Evolutionary conservation across 2,329 filamentous ascomycete genomes (phyloP), one percentile per base, ranked within the genome.

Genomic region (Fusarium illudens): DNA sequence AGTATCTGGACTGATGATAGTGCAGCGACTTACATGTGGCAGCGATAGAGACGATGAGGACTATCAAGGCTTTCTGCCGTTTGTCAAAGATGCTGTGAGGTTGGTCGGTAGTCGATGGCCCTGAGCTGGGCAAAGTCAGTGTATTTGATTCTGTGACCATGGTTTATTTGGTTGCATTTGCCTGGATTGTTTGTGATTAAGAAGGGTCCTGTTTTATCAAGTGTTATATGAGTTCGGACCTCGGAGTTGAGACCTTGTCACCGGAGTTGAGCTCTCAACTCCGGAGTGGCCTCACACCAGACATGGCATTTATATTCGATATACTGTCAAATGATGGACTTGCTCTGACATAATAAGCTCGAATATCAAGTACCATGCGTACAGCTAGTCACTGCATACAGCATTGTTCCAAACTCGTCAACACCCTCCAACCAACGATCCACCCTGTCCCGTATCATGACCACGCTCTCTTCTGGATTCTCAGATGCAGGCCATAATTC

Each of bases 321-420:
- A 5, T 12, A 11, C 6, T 10, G 7, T 22, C n/a, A 46, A 46
- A 17, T 0, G 25, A 17, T 46, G 10, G 39, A 17, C 27, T 19
- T 19, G 8, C 3, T 15, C n/a, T n/a, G 42, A 29, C 6, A 17
- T 46, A 6, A 17, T 19, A 25, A 11, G 10, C 4, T 39, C 15
- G 19, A 8, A 9, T 22, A 25, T 29, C 10, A 39, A 12, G 27
- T n/a, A 2, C 75, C 79, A 67, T 86, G 81, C 1, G 82, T 85
- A 50, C 78, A 81, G 42, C 78, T 79, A 0, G 81, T 83, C 0
- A 85, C 81, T 0, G 82, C 78, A 64, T 84, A 87, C 1, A 87
- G 51, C 82, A 86, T 84, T 19, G 79, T 85, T 1, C 85, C 85
- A 71, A 82, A 87, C 50, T 85, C 84, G 67, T 88, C 86, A 1